Evolutionary conservation across 2,329 filamentous ascomycete species (phyloP).

Genomic region (Fusarium sp.): DNA sequence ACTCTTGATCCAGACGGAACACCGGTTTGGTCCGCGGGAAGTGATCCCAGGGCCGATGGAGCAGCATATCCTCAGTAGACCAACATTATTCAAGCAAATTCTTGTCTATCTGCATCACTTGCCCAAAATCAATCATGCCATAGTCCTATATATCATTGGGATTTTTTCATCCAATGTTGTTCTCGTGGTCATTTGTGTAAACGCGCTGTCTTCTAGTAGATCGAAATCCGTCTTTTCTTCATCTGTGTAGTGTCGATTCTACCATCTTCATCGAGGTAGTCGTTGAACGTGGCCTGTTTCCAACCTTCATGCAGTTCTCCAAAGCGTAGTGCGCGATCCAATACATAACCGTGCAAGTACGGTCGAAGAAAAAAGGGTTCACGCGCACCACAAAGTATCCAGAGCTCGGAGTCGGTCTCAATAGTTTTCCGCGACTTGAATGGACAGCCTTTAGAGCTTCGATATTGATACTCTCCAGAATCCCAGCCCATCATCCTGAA

Average conservation of each 20-base stretch:
- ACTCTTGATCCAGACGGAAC: conserved; percentile 77
- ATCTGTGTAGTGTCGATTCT: background rate
- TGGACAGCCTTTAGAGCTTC: background rate
- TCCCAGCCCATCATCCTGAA: background rate
- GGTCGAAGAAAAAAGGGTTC: background rate
- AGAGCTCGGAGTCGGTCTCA: background rate
- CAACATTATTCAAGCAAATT: too few species aligned
- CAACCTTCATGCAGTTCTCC: background rate
- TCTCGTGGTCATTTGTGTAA: background rate
- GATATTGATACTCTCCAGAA: background rate
- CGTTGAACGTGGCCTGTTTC: background rate
- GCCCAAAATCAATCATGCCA: too few species aligned
- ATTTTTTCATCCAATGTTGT: too few species aligned
- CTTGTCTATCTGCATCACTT: too few species aligned
- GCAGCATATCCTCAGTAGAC: conserved; percentile 64
- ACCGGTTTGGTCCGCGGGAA: conserved; percentile 86
- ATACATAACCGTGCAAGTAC: background rate
- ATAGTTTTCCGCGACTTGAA: background rate
- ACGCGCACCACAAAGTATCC: background rate
- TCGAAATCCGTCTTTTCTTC: background rate
- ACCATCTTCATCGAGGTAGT: background rate
- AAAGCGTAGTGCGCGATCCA: background rate
- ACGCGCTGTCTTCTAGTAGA: background rate
- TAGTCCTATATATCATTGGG: too few species aligned
- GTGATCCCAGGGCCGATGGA: conserved; percentile 88